Evolutionary conservation across 441 rosid genomes (phyloP), one percentile per base, ranked within the genome.

Genomic region (Bruguiera hainesii): DNA sequence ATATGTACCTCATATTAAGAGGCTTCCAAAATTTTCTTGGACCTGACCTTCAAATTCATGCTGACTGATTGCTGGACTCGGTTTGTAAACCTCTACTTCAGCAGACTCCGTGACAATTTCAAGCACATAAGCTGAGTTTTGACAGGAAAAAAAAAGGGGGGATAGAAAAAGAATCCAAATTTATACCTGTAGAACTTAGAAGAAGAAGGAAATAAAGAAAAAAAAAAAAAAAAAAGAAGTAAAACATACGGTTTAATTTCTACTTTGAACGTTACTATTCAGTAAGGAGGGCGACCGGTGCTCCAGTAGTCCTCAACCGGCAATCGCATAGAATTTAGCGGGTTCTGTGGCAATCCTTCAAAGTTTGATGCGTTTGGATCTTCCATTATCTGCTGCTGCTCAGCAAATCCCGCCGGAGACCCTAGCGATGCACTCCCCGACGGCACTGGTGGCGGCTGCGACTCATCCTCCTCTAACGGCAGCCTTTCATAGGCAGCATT

Each of bases 401-500:
- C 82, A 37, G 71, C 74, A 64, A 51, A 6, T 50, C 83, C 87
- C 23, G 82, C 82, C n/a, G 85, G 84, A 6, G 90, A 81, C 7
- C 69, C 88, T 52, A 80, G 67, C 0, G 74, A 23, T 10, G 80
- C 75, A 21, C 78, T 68, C 21, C 76, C 84, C 0, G 71, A 71
- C 23, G 58, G 57, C 46, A 64, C 60, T n/a, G 68, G 64, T 5
- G 72, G 50, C 33, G 51, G 64, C 55, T 85, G 74, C 20, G 63
- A 60, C 30, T 91, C 93, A 26, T 91, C 96, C 63, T 91, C 93
- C 69, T 91, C 97, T 56, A 91, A 64, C 2, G 97, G 97, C 73
- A 91, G 78, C 71, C 93, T 82, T 76, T 91, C 97, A 33, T 91
- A 91, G 15, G 96, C 90, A 16, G 93, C 97, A 82, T 91, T 89